Evolutionary conservation across 108 stramenopile species (phyloP), one percentile per base, ranked within the genome.

Genomic region (Poteriospumella lacustris): DNA sequence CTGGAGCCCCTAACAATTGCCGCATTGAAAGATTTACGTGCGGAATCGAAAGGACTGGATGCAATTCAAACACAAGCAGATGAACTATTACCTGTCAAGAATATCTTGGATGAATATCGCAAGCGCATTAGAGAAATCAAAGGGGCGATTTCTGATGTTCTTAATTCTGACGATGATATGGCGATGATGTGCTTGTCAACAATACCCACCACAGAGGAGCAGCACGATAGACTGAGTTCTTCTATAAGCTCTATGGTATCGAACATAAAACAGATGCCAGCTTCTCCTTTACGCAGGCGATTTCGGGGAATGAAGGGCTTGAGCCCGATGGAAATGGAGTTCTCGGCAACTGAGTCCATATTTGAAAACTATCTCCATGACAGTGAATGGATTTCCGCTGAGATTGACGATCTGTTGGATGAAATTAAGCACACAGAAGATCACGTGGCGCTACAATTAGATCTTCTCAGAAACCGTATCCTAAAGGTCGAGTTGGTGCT

Each of bases 361-460:
- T 83, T 83, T 78, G 82, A 83, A 56, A 83, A 83, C 81, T 83
- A 83, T 75, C 68, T 83, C 0, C 39, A 82, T 78, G 81, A 83
- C 41, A 56, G 43, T 78, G 79, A 72, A 73, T 69, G 70, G 68
- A 47, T 44, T 1, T 28, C 43, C 42, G 73, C 82, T n/a, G 82
- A 83, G 3, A 42, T 83, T 34, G 39, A 44, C 24, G 82, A 83
- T 2, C 36, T 81, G 36, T 64, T 81, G 29, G 70, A 83, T 78
- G 80, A 77, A 75, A 43, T 81, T 1, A 58, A 29, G 3, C 80
- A 83, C 77, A 83, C 82, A 1, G 82, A 83, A 81, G 82, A 83
- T 40, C 80, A 79, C 28, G 82, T 83, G 76, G 82, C 79, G 70
- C 79, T 83, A 70, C 81, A 81, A 69, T 81, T 83, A 24, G 82